phyloP scores from a whole-genome alignment of 805 yeast species.

The Naumovozyma baii region DNA sequence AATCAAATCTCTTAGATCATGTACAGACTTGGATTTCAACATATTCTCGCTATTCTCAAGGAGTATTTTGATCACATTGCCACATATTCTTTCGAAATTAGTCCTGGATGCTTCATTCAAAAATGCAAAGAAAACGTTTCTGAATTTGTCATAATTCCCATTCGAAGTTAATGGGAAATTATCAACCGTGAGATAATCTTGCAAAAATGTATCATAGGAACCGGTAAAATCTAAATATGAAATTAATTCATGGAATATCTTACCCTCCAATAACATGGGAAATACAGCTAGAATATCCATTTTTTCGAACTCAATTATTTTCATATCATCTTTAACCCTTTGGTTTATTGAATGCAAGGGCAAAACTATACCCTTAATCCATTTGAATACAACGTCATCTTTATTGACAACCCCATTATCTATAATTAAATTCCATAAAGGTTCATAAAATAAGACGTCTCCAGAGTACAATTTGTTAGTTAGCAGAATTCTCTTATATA shows the following conservation, averaged over 20 bases:
- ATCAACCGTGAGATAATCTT: constrained; percentile 8
- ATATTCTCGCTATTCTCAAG: constrained; percentile 15
- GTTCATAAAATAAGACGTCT: constrained; percentile 13
- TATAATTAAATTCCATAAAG: constrained; percentile 14
- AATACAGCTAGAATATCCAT: constrained; percentile 10
- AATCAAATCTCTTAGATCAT: constrained; percentile 9
- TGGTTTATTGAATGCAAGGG: constrained; percentile 25
- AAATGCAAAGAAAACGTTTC: neutral
- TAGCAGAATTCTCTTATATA: constrained; percentile 19
- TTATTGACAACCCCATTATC: constrained; percentile 4
- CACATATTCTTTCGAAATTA: neutral
- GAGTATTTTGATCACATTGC: constrained; percentile 8
- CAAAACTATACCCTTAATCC: constrained; percentile 23
- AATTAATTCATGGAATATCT: constrained; percentile 12
- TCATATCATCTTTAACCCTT: constrained; percentile 7
- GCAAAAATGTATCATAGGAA: constrained; percentile 10
- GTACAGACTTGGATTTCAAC: constrained; percentile 2
- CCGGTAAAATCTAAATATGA: constrained; percentile 15
- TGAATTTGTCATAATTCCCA: constrained; percentile 6
- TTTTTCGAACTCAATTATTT: constrained; percentile 19
- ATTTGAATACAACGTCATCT: constrained; percentile 2
- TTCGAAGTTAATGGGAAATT: constrained; percentile 12
- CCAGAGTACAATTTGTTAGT: constrained; percentile 15
- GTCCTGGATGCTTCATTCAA: neutral
- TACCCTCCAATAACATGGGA: constrained; percentile 6